Evolutionary conservation across 768 basidiomycete species (phyloP), one percentile per base, ranked within the genome.

Genomic region (Russula griseocarnosa): DNA sequence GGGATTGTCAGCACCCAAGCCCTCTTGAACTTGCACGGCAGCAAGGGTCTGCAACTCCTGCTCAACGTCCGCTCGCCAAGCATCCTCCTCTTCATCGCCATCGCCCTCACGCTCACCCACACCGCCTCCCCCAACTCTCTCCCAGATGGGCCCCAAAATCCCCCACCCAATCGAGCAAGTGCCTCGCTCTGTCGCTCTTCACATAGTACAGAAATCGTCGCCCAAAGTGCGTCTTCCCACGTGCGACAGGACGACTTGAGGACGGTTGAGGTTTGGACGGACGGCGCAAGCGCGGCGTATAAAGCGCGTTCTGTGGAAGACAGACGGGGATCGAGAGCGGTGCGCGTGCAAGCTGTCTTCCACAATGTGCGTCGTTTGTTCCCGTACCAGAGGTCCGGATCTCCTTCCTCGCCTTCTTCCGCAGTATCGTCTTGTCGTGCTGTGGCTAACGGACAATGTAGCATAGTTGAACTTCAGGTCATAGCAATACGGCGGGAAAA

Each of bases 181-280:
- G 88, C 86, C 34, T 79, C 80, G 51, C 85, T 87, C 71, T 88
- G 82, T 63, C 89, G 86, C 68, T 92, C 86, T 71, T 95, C 92
- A 69, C 90, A 88, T 44, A 92, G 77, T 55, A 92, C 80, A 68
- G 86, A 86, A 56, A 94, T 78, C 62, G 91, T 87, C 0, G 91
- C 92, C 97, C 97, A 99, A 0, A 98, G 79, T 71, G 95, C 88
- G 71, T 99, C 97, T 70, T 95, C 91, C 95, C 96, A 98, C 24
- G 90, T 88, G 38, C 86, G 76, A 70, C 92, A 95, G 3, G 88
- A 84, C 0, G 86, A 81, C 66, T 88, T 86, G 38, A 93, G 82
- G 36, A 87, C 74, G 24, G 74, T 76, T 0, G 84, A 81, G 1
- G 89, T 90, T 73, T 81, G 86, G 52, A 79, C 83, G 14, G 80